phyloP scores from a whole-genome alignment of 108 stramenopile genomes.

The Epithemia pelagica region DNA sequence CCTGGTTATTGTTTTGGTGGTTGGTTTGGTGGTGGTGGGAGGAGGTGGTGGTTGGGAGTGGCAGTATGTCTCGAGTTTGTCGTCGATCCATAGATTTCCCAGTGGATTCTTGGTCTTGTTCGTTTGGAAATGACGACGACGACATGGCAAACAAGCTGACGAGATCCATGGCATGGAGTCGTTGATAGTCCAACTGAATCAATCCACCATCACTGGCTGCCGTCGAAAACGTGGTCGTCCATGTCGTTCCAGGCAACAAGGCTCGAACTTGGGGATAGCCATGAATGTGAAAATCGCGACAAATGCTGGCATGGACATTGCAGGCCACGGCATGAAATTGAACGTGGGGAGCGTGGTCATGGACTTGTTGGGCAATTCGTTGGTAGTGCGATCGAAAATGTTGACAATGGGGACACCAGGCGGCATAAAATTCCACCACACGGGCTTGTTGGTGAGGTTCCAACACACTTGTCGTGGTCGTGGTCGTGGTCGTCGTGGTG shows the following conservation, averaged over 20 bases:
- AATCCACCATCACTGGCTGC: not conserved
- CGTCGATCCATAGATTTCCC: no score
- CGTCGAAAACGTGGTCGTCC: no score
- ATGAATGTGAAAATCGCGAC: constrained; percentile 28
- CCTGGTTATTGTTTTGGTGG: constrained; percentile 7
- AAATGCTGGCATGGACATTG: constrained; percentile 43
- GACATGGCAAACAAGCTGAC: constrained; percentile 7
- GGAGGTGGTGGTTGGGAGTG: not conserved
- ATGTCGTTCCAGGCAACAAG: no score
- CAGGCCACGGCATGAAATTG: constrained; percentile 73
- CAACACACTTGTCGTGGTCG: not conserved
- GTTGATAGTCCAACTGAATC: not conserved
- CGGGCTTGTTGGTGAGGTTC: constrained; percentile 2
- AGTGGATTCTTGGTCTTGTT: no score
- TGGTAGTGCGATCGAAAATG: constrained; percentile 36
- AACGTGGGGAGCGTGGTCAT: constrained; percentile 13
- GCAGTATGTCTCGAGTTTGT: no score
- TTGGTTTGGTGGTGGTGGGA: constrained; percentile 4
- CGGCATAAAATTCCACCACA: constrained; percentile 49
- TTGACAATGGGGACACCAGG: constrained; percentile 37
- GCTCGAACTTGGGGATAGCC: constrained; percentile 6
- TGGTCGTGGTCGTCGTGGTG: not conserved
- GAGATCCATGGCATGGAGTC: constrained; percentile 30
- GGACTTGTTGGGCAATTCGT: constrained; percentile 33
- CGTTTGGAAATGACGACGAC: not conserved